A percentile compares a stretch with the other conserved stretches of the same genome.
Conservation (phyloP, 1,284 basidiomycete species). For the Microbotryum scabiosae region DNA sequence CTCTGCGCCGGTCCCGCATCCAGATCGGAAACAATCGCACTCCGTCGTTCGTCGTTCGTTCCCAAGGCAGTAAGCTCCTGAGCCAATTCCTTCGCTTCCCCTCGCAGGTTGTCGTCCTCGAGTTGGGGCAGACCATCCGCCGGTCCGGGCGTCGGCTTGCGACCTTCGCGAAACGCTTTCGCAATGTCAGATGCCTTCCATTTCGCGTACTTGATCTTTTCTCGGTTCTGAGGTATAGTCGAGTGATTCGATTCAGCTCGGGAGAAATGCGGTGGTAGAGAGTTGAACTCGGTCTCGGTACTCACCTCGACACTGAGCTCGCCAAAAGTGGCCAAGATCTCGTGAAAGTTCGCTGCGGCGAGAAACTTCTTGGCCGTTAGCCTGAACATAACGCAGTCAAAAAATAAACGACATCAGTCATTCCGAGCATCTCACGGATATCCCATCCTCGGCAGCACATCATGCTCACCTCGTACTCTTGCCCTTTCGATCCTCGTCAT, state of each 20-base stretch:
- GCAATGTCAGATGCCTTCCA: constrained; percentile 87
- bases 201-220: constrained; percentile 78
- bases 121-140: constrained; percentile 25
- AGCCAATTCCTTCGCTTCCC: constrained; percentile 26
- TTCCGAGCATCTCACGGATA: too few relatives aligned
- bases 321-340: constrained; percentile 68
- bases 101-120: neutral
- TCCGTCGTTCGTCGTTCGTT: neutral
- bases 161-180: constrained; percentile 78
- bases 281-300: neutral
- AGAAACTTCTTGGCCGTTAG: constrained; percentile 79
- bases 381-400: constrained; percentile 40
- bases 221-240: constrained; percentile 49
- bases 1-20: neutral
- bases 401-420: too few relatives aligned
- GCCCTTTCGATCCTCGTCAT: constrained; percentile 77
- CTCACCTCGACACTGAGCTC: constrained; percentile 38
- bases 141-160: constrained; percentile 53
- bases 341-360: constrained; percentile 77
- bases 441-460: neutral
- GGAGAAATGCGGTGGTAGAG: constrained; percentile 22
- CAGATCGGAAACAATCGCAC: neutral
- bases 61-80: constrained; percentile 18
- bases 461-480: constrained; percentile 58
- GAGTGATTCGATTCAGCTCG: constrained; percentile 36